Conservation (phyloP, 257 asterid species). For the Fraxinus quadrangulata region DNA sequence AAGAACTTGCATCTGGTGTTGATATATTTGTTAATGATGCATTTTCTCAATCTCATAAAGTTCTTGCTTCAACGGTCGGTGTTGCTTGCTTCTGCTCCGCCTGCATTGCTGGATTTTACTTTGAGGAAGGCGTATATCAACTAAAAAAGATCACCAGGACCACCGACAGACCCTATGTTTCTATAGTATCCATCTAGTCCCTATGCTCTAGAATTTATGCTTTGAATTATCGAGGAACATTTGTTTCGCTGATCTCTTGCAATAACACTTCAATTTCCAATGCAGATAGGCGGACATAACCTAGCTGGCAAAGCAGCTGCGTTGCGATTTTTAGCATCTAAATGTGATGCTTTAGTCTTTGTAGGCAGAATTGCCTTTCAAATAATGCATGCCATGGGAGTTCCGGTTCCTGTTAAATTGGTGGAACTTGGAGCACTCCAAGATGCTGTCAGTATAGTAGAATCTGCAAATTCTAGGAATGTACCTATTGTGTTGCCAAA, state of each 20-base stretch:
- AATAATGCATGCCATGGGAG: slow-evolving; percentile 75
- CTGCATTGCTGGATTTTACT: slow-evolving; percentile 76
- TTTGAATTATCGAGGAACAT: neutral
- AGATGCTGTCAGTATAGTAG: slow-evolving; percentile 57
- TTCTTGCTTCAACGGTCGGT: slow-evolving; percentile 91
- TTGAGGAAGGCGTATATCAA: slow-evolving; percentile 64
- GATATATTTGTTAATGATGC: slow-evolving; percentile 89
- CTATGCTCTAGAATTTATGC: slow-evolving; percentile 20
- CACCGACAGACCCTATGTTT: slow-evolving; percentile 59
- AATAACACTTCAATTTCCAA: slow-evolving; percentile 19
- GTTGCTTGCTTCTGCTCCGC: slow-evolving; percentile 66
- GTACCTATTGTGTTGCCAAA: slow-evolving; percentile 62
- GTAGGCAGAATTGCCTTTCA: slow-evolving; percentile 83
- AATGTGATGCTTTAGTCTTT: slow-evolving; percentile 80
- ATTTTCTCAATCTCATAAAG: slow-evolving; percentile 76
- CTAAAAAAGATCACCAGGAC: slow-evolving; percentile 55
- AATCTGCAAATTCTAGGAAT: slow-evolving; percentile 59
- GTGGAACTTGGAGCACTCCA: slow-evolving; percentile 56
- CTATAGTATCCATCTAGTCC: slow-evolving; percentile 61
- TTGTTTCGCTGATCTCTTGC: slow-evolving; percentile 19
- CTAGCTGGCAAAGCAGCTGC: slow-evolving; percentile 72
- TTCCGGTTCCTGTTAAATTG: slow-evolving; percentile 57
- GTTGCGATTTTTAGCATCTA: slow-evolving; percentile 53
- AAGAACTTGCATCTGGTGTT: slow-evolving; percentile 62
- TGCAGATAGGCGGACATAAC: slow-evolving; percentile 85